A percentile compares a stretch with the other conserved stretches of the same genome.
phyloP scores from a whole-genome alignment of 2,329 filamentous ascomycete species.

The Beauveria australis region DNA sequence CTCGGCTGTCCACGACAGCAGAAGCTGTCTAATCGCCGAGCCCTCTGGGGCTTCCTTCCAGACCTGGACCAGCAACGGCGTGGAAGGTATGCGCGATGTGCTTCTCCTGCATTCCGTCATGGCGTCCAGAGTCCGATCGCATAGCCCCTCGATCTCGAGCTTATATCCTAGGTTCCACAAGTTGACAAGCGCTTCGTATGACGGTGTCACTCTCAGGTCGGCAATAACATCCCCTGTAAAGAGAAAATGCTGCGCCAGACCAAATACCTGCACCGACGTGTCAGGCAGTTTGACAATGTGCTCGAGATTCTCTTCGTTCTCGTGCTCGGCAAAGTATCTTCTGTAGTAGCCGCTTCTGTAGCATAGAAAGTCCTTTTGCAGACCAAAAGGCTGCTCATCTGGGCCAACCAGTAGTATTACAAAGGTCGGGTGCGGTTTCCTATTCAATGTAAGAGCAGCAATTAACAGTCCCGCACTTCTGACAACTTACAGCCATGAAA shows the following conservation, averaged over 20 bases:
- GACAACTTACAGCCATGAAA: constrained; percentile 30
- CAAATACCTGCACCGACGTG: constrained; percentile 41
- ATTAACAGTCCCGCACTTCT: not conserved
- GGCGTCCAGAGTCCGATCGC: constrained; percentile 45
- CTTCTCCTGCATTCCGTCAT: constrained; percentile 48
- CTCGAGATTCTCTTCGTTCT: constrained; percentile 34
- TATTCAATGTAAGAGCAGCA: constrained; percentile 16
- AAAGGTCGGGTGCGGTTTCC: constrained; percentile 47
- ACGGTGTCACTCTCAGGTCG: constrained; percentile 33
- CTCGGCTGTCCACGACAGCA: constrained; percentile 55
- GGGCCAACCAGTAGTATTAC: constrained; percentile 46
- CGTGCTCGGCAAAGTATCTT: constrained; percentile 32
- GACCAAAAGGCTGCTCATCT: constrained; percentile 45
- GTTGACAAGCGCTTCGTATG: constrained; percentile 46
- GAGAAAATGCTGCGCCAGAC: constrained; percentile 46
- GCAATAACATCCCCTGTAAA: constrained; percentile 43
- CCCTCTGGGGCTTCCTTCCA: constrained; percentile 56
- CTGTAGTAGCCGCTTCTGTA: constrained; percentile 42
- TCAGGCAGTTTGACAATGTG: constrained; percentile 42
- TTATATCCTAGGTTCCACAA: constrained; percentile 49
- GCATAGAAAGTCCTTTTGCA: constrained; percentile 52
- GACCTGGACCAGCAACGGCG: constrained; percentile 50
- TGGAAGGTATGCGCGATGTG: constrained; percentile 48
- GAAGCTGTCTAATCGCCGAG: constrained; percentile 48
- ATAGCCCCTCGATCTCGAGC: constrained; percentile 46